These are phyloP conservation scores for Rugonectria rugulosa DNA, from an alignment of 2,329 filamentous ascomycete genomes.

Conservation along the genomic window DNA sequence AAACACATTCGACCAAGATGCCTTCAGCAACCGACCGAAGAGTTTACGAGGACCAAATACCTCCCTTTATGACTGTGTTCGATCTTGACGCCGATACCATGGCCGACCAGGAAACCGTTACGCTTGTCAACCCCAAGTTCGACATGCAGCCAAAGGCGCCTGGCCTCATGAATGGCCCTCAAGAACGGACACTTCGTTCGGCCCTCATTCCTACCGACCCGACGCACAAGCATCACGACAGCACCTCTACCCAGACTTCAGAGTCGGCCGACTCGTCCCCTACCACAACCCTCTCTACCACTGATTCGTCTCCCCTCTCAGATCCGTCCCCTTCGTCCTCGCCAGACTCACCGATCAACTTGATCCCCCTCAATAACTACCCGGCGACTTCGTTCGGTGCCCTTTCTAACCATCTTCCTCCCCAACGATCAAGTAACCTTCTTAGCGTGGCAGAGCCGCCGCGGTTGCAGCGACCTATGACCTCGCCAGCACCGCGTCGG, in stretches of 20 bases:
- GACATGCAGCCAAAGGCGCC: constrained; percentile 53
- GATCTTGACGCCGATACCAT: constrained; percentile 67
- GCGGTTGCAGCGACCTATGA: constrained; percentile 65
- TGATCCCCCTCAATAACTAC: constrained; percentile 75
- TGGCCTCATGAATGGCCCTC: constrained; percentile 46
- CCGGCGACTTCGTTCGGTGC: constrained; percentile 65
- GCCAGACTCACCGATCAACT: constrained; percentile 84
- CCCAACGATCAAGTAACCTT: constrained; percentile 43
- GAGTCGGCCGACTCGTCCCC: constrained; percentile 94
- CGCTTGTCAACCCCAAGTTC: constrained; percentile 62
- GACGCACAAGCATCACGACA: constrained; percentile 76
- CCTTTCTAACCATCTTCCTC: constrained; percentile 34
- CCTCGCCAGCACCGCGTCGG: constrained; percentile 73
- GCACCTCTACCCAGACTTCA: constrained; percentile 78
- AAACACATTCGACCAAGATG: constrained; percentile 54
- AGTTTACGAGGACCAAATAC: constrained; percentile 74
- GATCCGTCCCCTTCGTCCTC: constrained; percentile 93
- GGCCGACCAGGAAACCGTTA: constrained; percentile 61
- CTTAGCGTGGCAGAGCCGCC: constrained; percentile 54
- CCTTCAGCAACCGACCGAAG: constrained; percentile 68
- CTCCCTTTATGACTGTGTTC: constrained; percentile 79
- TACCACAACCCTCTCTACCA: constrained; percentile 90
- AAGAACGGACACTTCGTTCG: constrained; percentile 49
- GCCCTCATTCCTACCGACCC: constrained; percentile 53
- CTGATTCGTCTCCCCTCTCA: constrained; percentile 88